Evolutionary conservation across 805 yeast genomes (phyloP), one percentile per base, ranked within the genome.

Genomic region (Cyberlindnera amylophila): DNA sequence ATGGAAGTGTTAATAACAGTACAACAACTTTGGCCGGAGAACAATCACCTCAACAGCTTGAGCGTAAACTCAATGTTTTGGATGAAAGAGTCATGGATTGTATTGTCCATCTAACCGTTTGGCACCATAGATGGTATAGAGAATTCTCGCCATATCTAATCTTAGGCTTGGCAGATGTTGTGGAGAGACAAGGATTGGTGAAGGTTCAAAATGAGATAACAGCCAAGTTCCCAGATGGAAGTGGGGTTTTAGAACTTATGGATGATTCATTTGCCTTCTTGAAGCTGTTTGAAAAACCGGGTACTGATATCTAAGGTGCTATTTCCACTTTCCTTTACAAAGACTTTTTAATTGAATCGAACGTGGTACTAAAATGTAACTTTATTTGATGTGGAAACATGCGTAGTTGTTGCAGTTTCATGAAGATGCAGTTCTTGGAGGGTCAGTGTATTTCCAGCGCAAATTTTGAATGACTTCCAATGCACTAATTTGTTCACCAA

Each of bases 121-220:
- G 98, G 97, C 85, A 88, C 59, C 97, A 90, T 63, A 78, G 99
- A 58, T 93, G 99, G 99, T 95, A 91, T 66, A 77, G 82, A 50
- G 96, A 91, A 51, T 91, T 89, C 58, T 81, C 95, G 8, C 86
- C 95, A 16, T 69, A 69, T 36, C 67, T 88, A 36, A 58, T 81
- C n/a, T 59, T 66, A n/a, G 66, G 79, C 0, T 64, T 89, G 45
- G 66, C 76, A 16, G 75, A 72, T 41, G 68, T 88, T 42, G 80
- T 87, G 18, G 78, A 77, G 32, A 82, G 82, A 55, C 88, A 86
- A 53, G 96, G 97, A 0, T 63, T 83, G 34, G 77, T 84, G 24
- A 89, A 86, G 63, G 77, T 88, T 32, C 81, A 79, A 49, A 82
- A 81, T 49, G 81, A 82, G 54, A 76, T 86, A 12, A 75, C 76